phyloP scores from a whole-genome alignment of 495 filamentous ascomycete species.

The Podospora appendiculata region DNA sequence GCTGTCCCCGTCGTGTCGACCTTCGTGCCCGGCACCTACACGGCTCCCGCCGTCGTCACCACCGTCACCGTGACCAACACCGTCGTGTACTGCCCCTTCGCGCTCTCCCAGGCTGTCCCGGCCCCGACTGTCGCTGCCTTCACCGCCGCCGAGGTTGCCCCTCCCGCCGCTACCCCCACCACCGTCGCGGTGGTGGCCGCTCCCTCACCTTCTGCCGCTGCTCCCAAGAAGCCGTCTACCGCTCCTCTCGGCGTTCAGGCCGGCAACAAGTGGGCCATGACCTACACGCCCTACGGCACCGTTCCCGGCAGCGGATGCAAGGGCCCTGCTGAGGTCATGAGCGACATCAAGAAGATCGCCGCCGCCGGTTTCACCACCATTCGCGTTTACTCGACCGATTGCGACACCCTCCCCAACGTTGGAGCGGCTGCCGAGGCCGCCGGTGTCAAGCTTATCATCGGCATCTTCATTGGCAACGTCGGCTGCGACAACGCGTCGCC shows the following conservation, averaged over 20 bases:
- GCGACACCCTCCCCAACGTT: conserved; percentile 67
- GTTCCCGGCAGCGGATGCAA: conserved; percentile 54
- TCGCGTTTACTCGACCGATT: conserved; percentile 91
- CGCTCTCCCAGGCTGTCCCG: conserved; percentile 21
- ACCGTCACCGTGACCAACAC: conserved; percentile 62
- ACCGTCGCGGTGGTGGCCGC: conserved; percentile 13
- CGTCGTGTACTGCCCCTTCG: conserved; percentile 67
- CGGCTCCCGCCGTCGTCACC: conserved; percentile 54
- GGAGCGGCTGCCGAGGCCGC: conserved; percentile 52
- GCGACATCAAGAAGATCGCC: conserved; percentile 63
- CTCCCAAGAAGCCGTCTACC: conserved; percentile 12
- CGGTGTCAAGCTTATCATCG: conserved; percentile 72
- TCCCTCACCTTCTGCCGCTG: conserved; percentile 13
- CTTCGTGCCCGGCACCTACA: conserved; percentile 67
- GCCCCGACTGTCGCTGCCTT: conserved; percentile 17
- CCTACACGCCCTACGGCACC: conserved; percentile 77
- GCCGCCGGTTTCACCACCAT: conserved; percentile 68
- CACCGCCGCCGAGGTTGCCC: conserved; percentile 5
- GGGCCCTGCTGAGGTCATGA: conserved; percentile 46
- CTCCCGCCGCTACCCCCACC: conserved; percentile 2
- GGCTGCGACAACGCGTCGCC: conserved; percentile 47
- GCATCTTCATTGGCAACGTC: conserved; percentile 67
- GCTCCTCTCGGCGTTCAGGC: neutral
- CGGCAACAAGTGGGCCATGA: conserved; percentile 66
- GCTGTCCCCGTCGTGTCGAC: conserved; percentile 61